Evolutionary conservation across 176 grass and related monocot species (phyloP), one percentile per base, ranked within the genome.

Genomic region (Ensete glaucum): DNA sequence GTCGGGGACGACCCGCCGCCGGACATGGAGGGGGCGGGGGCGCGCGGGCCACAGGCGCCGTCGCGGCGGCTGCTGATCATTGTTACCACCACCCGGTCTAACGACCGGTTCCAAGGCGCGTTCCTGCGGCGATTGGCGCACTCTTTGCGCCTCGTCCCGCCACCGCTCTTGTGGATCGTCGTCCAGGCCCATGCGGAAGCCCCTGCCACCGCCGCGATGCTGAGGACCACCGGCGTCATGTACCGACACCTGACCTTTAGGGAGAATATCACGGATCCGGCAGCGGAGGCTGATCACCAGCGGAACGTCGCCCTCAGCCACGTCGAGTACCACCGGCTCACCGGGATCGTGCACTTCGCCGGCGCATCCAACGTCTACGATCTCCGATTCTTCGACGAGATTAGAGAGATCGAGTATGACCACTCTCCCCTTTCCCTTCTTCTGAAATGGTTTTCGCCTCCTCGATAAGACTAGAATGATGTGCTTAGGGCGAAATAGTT

Each of bases 131-230:
- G 88, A n/a, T 77, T 99, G 52, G 88, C 91, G 2, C 86, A 94
- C 79, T 95, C 91, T 19, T 75, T 99, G 62, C 76, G 88, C 2
- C 81, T 91, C 2, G 91, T 99, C 11, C 80, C 75, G 54, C 82
- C 96, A 19, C 96, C 96, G 52, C 75, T 99, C 0, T 78, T 99
- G n/a, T 99, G 96, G 96, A 81, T 99, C 23, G 91, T 99, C 17
- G 96, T 99, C 17, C 91, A 99, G 82, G 85, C 91, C 2, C 84
- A 81, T 3, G 77, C 60, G 4, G 91, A 89, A 50, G 96, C 85
- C 8, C 71, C 77, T 0, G 76, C 72, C 67, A 69, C 82, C 4
- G 65, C 79, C 29, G 55, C 17, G 1, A 55, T 73, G 27, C 72
- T 84, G 51, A 77, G 79, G 21, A 79, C 72, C 65, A 79, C 77